Evolutionary conservation across 139 green algal species (phyloP), one percentile per base, ranked within the genome.

Genomic region (Picochlorum costavermella): DNA sequence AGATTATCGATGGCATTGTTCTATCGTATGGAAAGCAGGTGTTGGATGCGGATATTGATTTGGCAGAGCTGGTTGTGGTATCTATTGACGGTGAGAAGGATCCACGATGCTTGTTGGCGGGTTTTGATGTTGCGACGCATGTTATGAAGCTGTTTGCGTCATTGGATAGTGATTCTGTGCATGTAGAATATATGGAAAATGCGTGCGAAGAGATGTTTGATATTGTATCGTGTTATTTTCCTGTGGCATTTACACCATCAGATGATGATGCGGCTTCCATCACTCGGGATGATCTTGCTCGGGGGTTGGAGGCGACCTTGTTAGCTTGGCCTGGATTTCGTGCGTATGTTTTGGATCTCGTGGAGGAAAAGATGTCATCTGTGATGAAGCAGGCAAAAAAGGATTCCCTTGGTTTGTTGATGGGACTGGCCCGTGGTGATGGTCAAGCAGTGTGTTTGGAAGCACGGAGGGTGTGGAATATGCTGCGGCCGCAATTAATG

Each of bases 11-110:
- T 5, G 26, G 5, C 0, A 61, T 40, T 2, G 17, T 69, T 31
- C n/a, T 23, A 13, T 31, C 36, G 4, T 63, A 43, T 23, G 62
- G 66, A 3, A 25, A 56, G 29, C 26, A 53, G 3, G n/a, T 63
- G 53, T 50, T 79, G 46, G 62, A 33, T 13, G 31, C 53, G 6
- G 25, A 36, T 9, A 59, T 71, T 12, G 72, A 75, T 60, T 13
- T 74, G 12, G 31, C 69, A 6, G 67, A 77, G 30, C 59, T 57
- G 9, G 2, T 51, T 3, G 65, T 77, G 20, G 25, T 28, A 10
- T 73, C 64, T n/a, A 30, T 92, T 33, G 90, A 96, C 60, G 90
- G 86, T 12, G 90, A 96, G 72, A 90, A 90, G 58, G 90, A 96
- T 70, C 91, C 91, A 6, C 79, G 91, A 37, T 94, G 86, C 71